phyloP scores from a whole-genome alignment of 495 filamentous ascomycete genomes.

The Amniculicola lignicola region DNA sequence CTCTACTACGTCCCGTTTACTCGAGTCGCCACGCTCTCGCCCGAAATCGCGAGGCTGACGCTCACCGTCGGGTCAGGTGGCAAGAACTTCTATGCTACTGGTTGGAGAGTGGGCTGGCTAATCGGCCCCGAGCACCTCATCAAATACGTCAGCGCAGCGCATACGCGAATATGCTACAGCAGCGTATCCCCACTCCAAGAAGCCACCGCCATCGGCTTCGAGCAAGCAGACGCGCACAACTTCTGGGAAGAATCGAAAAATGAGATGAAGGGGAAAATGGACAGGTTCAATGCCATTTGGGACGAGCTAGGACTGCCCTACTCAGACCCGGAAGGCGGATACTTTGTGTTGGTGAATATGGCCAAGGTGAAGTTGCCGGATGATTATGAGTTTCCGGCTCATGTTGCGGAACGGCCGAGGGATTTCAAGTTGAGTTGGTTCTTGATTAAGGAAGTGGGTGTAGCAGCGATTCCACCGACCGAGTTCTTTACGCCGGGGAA shows the following conservation, averaged over 20 bases:
- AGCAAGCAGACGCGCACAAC: conserved; percentile 73
- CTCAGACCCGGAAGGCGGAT: conserved; percentile 90
- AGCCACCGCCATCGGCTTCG: conserved; percentile 92
- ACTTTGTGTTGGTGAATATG: conserved; percentile 94
- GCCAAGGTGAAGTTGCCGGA: conserved; percentile 74
- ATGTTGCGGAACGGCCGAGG: conserved; percentile 77
- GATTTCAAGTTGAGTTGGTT: conserved; percentile 97
- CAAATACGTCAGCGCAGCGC: conserved; percentile 86
- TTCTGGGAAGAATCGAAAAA: conserved; percentile 85
- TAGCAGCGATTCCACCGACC: conserved; percentile 92
- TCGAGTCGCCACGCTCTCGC: conserved; percentile 80
- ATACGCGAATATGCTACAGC: conserved; percentile 95
- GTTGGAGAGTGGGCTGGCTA: conserved; percentile 94
- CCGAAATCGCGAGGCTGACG: conserved; percentile 80
- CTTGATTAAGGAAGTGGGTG: conserved; percentile 90
- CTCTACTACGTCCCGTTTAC: conserved; percentile 95
- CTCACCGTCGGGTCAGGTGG: conserved; percentile 92
- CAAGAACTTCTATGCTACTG: conserved; percentile 97
- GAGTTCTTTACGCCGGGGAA: conserved; percentile 92
- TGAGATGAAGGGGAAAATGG: conserved; percentile 90
- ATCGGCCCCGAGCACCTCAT: conserved; percentile 86
- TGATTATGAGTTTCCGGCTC: conserved; percentile 80
- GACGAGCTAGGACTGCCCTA: conserved; percentile 87
- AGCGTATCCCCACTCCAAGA: conserved; percentile 92
- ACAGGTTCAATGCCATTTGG: conserved; percentile 80